A percentile compares a stretch with the other conserved stretches of the same genome.
Conservation (phyloP, 495 filamentous ascomycete species). For the Cudoniella acicularis region DNA sequence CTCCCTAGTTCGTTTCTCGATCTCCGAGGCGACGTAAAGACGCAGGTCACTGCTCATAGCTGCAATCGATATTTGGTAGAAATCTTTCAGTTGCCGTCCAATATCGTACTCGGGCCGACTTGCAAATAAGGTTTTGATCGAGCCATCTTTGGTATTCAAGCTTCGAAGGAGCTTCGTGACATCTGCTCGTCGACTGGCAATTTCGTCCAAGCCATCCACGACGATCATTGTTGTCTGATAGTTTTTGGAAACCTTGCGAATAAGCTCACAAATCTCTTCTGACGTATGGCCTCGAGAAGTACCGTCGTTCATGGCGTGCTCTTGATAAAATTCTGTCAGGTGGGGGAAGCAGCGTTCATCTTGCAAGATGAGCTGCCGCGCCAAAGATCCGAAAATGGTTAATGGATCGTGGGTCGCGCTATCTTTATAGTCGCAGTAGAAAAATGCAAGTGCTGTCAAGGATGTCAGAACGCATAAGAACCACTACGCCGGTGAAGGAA, state of each 20-base stretch:
- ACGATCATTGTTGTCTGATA: constrained; percentile 26
- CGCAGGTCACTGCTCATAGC: constrained; percentile 31
- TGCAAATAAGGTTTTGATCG: constrained; percentile 24
- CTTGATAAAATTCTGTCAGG: background rate
- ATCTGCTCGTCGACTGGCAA: constrained; percentile 12
- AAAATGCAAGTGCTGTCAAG: constrained; percentile 31
- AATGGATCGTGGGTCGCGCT: constrained; percentile 20
- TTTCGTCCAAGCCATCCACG: constrained; percentile 34
- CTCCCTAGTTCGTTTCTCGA: constrained; percentile 25
- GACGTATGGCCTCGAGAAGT: background rate
- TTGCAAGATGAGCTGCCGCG: constrained; percentile 31
- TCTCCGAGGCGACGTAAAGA: constrained; percentile 33
- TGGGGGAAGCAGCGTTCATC: constrained; percentile 28
- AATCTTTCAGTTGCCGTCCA: constrained; percentile 19
- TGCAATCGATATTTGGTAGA: constrained; percentile 25
- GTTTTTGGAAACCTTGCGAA: constrained; percentile 20
- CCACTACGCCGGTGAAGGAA: too few species aligned
- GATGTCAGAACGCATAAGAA: background rate
- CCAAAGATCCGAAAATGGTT: constrained; percentile 33
- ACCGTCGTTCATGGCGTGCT: background rate
- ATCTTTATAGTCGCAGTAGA: constrained; percentile 40
- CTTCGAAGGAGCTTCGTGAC: constrained; percentile 14
- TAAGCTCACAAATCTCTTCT: constrained; percentile 11
- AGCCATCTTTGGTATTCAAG: constrained; percentile 12
- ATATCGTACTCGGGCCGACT: constrained; percentile 28